Percentiles rank a stretch among this genome's conserved stretches.
Conservation (phyloP, 441 rosid species). For the Jatropha podagrica region DNA sequence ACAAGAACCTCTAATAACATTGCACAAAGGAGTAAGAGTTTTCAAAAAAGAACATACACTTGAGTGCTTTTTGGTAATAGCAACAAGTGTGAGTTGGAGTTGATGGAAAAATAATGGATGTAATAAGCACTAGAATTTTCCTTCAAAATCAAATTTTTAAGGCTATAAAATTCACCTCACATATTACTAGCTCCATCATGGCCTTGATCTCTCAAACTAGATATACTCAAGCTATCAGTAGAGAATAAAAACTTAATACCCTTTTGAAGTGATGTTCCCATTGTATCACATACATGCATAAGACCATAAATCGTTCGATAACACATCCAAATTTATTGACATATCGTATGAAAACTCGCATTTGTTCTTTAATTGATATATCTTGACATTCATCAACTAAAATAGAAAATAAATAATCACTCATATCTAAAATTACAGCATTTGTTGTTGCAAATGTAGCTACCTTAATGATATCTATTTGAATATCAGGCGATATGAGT, state of each 20-base stretch:
- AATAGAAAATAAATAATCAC: no score
- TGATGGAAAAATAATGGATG: no score
- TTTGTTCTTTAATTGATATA: conserved; percentile 8
- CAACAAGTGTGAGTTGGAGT: no score
- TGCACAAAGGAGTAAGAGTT: no score
- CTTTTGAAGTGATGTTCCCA: neutral
- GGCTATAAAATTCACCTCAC: neutral
- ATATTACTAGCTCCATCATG: neutral
- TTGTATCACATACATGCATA: neutral
- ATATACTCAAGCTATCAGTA: neutral
- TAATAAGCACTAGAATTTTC: no score
- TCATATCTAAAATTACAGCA: no score
- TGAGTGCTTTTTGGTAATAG: no score
- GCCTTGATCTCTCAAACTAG: neutral
- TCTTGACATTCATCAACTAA: neutral
- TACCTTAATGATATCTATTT: neutral
- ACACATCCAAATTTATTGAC: conserved; percentile 1
- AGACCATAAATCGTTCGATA: neutral
- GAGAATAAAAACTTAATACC: neutral
- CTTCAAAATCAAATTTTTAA: neutral
- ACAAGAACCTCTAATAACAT: no score
- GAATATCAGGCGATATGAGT: neutral
- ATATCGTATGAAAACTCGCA: neutral
- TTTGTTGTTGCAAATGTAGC: neutral
- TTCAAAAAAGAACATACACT: no score